A percentile compares a stretch with the other conserved stretches of the same genome.
Evolutionary conservation across 1,284 basidiomycete species (phyloP).

Genomic region (Microbotryum silenes-acaulis): DNA sequence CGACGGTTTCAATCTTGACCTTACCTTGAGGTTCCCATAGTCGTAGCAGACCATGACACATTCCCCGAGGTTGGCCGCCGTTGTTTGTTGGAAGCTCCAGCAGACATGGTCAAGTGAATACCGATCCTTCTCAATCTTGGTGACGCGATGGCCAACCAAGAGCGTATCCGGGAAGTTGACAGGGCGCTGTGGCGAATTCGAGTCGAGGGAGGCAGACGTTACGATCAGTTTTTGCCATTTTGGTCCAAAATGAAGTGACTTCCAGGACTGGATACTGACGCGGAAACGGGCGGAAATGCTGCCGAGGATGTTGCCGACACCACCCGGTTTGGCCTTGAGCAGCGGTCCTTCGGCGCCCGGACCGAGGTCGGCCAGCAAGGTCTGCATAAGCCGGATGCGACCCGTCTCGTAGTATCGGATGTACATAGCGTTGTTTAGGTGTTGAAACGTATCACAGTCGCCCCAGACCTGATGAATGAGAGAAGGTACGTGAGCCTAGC

Average conservation of each 20-base stretch:
- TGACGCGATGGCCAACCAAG: neutral
- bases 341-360: neutral
- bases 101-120: neutral
- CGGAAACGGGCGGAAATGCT: neutral
- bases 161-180: slow-evolving; percentile 1
- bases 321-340: neutral
- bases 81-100: neutral
- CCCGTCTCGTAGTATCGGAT: slow-evolving; percentile 1
- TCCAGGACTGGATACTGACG: neutral
- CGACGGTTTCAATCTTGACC: neutral
- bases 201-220: no score
- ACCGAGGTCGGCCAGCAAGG: neutral
- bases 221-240: no score
- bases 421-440: neutral
- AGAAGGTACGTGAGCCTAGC: no score
- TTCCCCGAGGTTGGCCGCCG: neutral
- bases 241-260: no score
- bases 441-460: neutral
- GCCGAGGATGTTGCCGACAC: neutral
- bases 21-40: slow-evolving; percentile 1
- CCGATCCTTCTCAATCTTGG: neutral
- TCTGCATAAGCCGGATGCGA: neutral
- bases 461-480: neutral
- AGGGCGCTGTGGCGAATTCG: neutral
- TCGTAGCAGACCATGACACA: slow-evolving; percentile 1